A percentile compares a stretch with the other conserved stretches of the same genome.
Conservation (phyloP, 306 rosid species). For the Canavalia gladiata region DNA sequence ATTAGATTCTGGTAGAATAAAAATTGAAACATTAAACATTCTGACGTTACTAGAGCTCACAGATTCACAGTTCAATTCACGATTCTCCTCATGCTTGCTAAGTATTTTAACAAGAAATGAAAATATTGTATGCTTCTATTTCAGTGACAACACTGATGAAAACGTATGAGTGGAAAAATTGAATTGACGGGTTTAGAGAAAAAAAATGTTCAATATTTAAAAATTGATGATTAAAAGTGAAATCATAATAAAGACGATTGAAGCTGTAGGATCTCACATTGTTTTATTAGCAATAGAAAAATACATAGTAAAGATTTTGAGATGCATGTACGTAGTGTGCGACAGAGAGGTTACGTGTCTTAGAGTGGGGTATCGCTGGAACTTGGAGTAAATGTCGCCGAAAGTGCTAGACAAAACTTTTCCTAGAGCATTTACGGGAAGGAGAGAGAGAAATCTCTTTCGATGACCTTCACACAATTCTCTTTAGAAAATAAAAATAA, state of each 20-base stretch:
- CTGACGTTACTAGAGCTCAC: background rate
- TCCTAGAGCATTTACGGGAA: no score
- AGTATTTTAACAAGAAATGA: background rate
- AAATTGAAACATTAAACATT: background rate
- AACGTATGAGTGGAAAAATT: background rate
- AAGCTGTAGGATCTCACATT: conserved; percentile 42
- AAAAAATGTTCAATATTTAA: background rate
- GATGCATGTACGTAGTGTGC: background rate
- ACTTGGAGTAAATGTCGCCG: conserved; percentile 13
- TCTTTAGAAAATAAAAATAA: no score
- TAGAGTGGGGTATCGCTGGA: conserved; percentile 1
- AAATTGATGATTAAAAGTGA: background rate
- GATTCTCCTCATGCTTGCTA: background rate
- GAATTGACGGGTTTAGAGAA: background rate
- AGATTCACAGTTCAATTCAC: background rate
- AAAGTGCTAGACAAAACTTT: background rate
- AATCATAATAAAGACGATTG: background rate
- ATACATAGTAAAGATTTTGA: background rate
- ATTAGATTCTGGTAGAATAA: background rate
- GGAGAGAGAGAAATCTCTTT: no score
- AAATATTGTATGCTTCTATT: background rate
- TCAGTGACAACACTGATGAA: background rate
- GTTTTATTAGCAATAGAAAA: background rate
- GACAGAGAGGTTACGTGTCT: conserved; percentile 9
- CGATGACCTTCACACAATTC: no score